A percentile compares a stretch with the other conserved stretches of the same genome.
phyloP scores from a whole-genome alignment of 257 asterid species.

The Plantago major region DNA sequence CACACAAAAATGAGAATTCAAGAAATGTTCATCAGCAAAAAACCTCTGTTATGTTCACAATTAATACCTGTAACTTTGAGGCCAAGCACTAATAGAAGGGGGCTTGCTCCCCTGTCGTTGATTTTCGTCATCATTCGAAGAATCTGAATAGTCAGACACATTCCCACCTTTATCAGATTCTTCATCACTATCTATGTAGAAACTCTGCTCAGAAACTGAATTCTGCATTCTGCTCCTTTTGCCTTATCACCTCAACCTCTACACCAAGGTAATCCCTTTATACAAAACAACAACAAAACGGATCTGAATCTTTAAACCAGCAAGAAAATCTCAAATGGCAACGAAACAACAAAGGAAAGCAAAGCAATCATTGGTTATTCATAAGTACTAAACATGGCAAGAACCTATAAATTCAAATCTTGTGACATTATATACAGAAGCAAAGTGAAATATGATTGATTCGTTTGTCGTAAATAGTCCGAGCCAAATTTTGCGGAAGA shows the following conservation, averaged over 20 bases:
- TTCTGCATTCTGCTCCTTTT: conserved; percentile 50
- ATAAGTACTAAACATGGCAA: too few relatives aligned
- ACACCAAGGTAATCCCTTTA: neutral
- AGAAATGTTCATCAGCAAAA: neutral
- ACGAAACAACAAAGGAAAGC: neutral
- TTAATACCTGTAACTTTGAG: conserved; percentile 90
- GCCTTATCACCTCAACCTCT: conserved; percentile 22
- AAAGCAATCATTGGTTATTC: too few relatives aligned
- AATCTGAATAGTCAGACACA: conserved; percentile 67
- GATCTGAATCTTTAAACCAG: conserved; percentile 11
- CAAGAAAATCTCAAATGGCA: neutral
- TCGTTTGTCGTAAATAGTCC: too few relatives aligned
- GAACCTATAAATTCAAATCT: too few relatives aligned
- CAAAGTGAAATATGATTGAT: too few relatives aligned
- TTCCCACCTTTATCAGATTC: conserved; percentile 56
- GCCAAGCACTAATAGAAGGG: conserved; percentile 64
- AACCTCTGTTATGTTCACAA: neutral
- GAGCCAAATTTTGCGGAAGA: neutral
- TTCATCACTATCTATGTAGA: conserved; percentile 80
- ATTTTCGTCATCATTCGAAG: conserved; percentile 49
- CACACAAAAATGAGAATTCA: neutral
- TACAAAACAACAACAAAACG: conserved; percentile 7
- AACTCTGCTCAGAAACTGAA: conserved; percentile 70
- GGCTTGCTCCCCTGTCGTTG: conserved; percentile 36
- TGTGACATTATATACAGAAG: too few relatives aligned